Evolutionary conservation across 2,329 filamentous ascomycete genomes (phyloP), one percentile per base, ranked within the genome.

Genomic region (Westerdykella sp.): DNA sequence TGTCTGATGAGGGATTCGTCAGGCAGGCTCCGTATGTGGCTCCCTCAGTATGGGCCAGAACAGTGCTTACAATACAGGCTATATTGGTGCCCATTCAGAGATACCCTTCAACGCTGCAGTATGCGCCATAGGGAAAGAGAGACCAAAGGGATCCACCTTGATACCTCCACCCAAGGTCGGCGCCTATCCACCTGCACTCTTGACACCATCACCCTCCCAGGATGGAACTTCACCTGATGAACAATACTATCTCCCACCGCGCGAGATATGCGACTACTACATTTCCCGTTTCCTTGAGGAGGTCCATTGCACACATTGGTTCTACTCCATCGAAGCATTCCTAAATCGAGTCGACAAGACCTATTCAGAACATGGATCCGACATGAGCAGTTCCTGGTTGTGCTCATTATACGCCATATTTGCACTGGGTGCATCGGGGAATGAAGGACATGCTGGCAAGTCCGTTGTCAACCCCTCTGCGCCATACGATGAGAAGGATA

Each of bases 51-150:
- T 18, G 6, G n/a, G 22, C 15, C 6, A 3, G 6, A n/a, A 16
- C 32, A 35, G 18, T 39, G 25, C 46, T 51, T 25, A 54, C 30
- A 12, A 13, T 6, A 15, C 16, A 59, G 56, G 56, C 12, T 66
- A 67, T 30, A 59, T 67, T 18, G 62, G 64, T 6, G 54, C 60
- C 12, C 61, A 67, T 39, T 66, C 63, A 14, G 63, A 66, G 28
- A 67, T 67, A 9, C 60, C 63, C 7, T 67, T 67, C 51, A 67
- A 66, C 39, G 62, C 60, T 18, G 63, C 61, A 5, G 60, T 67
- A 15, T 60, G 56, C 23, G 58, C 59, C 14, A 54, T 66, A 32
- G 59, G 60, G 30, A 51, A 48, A 16, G 40, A 41, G 13, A 34
- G 49, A 21, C 35, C 44, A 1, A 54, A 45, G 30, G 53, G 56